These are phyloP conservation scores for Yamadazyma blattariae DNA, from an alignment of 1,139 yeast species.

Conservation along the genomic window DNA sequence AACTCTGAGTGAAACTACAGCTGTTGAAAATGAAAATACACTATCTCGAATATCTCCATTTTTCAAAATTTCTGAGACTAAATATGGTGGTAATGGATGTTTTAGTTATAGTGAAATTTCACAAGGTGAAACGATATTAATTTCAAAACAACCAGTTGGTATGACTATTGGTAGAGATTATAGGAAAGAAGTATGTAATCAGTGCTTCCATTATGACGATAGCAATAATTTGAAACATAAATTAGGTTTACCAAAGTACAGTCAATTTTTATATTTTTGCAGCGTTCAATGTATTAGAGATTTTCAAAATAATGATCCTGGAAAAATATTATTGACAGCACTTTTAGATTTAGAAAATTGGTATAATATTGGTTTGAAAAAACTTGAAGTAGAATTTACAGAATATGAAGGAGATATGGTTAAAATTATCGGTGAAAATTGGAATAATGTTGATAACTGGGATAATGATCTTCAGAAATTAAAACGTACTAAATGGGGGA, in stretches of 20 bases:
- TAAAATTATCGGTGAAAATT: slow-evolving; percentile 19
- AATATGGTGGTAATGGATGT: slow-evolving; percentile 67
- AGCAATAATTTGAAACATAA: slow-evolving; percentile 48
- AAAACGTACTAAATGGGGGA: slow-evolving; percentile 27
- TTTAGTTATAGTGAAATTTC: slow-evolving; percentile 45
- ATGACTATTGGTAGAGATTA: slow-evolving; percentile 51
- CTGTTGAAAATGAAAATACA: slow-evolving; percentile 9
- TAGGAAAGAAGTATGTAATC: slow-evolving; percentile 63
- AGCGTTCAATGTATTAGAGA: slow-evolving; percentile 37
- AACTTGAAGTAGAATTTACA: slow-evolving; percentile 18
- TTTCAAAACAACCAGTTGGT: slow-evolving; percentile 42
- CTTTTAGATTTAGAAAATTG: slow-evolving; percentile 28
- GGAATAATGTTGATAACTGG: slow-evolving; percentile 37
- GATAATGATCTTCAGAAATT: slow-evolving; percentile 21
- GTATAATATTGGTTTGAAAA: slow-evolving; percentile 21
- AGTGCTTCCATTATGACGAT: slow-evolving; percentile 50
- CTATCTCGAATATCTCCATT: slow-evolving; percentile 20
- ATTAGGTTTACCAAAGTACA: slow-evolving; percentile 13
- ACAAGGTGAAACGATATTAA: slow-evolving; percentile 39
- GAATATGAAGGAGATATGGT: slow-evolving; percentile 16
- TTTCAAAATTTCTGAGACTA: slow-evolving; percentile 41
- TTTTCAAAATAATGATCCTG: slow-evolving; percentile 28
- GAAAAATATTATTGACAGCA: slow-evolving; percentile 19
- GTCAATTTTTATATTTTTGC: slow-evolving; percentile 47
- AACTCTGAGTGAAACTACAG: no score